phyloP scores from a whole-genome alignment of 306 rosid genomes.

The Cyclanthera cordifolia region DNA sequence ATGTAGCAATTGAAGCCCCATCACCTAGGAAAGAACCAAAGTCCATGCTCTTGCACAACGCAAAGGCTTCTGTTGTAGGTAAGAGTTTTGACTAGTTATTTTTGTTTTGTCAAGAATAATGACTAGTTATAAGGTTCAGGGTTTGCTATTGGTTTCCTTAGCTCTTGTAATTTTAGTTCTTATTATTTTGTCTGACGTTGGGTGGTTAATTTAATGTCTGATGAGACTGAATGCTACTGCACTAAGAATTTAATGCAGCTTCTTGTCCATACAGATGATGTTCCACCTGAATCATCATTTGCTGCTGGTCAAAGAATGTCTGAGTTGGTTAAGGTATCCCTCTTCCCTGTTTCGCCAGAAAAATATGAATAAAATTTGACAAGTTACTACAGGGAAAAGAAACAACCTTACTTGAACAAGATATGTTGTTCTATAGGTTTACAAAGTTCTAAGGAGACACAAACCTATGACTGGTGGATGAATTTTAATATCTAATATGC shows the following conservation, averaged over 20 bases:
- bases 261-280: conserved; percentile 34
- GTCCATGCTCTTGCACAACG: conserved; percentile 42
- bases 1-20: conserved; percentile 76
- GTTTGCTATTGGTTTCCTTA: not conserved
- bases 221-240: not conserved
- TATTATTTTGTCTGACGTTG: not conserved
- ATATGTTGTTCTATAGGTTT: no score
- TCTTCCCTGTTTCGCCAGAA: not conserved
- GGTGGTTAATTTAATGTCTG: not conserved
- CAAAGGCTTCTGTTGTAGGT: conserved; percentile 43
- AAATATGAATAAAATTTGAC: not conserved
- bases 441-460: no score
- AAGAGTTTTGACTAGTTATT: conserved; percentile 8
- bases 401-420: no score
- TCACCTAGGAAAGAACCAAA: conserved; percentile 66
- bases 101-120: conserved; percentile 1
- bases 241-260: conserved; percentile 4
- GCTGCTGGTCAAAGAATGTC: conserved; percentile 77
- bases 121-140: not conserved
- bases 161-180: not conserved
- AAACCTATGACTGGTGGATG: no score
- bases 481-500: no score
- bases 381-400: not conserved
- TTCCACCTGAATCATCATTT: conserved; percentile 51
- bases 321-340: conserved; percentile 72